Conservation (phyloP, 2,329 filamentous ascomycete species). For the Xylariaceae sp. region DNA sequence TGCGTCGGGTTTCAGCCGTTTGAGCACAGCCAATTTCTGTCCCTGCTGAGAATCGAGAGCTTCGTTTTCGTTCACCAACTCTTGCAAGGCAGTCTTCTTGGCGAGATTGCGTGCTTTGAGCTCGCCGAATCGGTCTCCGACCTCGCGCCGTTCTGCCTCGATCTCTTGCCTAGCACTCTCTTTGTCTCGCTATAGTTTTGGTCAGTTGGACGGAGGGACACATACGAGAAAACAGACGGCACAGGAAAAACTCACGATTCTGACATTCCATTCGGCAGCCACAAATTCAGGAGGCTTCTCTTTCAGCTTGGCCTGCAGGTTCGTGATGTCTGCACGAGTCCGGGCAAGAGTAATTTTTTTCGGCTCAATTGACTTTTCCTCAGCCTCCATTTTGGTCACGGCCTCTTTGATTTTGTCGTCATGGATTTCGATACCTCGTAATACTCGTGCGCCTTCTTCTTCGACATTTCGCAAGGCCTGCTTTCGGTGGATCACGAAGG, state of each 20-base stretch:
- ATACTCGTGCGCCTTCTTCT: constrained; percentile 41
- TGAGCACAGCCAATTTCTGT: constrained; percentile 66
- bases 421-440: constrained; percentile 31
- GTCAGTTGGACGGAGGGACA: background rate
- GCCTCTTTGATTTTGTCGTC: constrained; percentile 43
- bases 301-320: constrained; percentile 59
- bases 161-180: constrained; percentile 54
- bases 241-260: constrained; percentile 55
- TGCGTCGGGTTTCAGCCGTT: constrained; percentile 57
- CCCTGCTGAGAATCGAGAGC: constrained; percentile 71
- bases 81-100: constrained; percentile 36
- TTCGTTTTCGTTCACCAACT: constrained; percentile 46
- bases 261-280: constrained; percentile 64
- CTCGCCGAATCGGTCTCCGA: constrained; percentile 33
- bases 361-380: constrained; percentile 44
- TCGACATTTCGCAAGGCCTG: constrained; percentile 53
- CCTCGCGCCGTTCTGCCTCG: constrained; percentile 37
- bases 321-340: constrained; percentile 55
- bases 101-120: constrained; percentile 40
- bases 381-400: constrained; percentile 45
- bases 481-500: constrained; percentile 52
- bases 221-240: background rate
- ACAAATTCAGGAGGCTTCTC: constrained; percentile 66
- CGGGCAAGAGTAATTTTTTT: constrained; percentile 39
- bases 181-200: constrained; percentile 50